Evolutionary conservation across 768 basidiomycete species (phyloP).

Genomic region (Sarcomyxa edulis): DNA sequence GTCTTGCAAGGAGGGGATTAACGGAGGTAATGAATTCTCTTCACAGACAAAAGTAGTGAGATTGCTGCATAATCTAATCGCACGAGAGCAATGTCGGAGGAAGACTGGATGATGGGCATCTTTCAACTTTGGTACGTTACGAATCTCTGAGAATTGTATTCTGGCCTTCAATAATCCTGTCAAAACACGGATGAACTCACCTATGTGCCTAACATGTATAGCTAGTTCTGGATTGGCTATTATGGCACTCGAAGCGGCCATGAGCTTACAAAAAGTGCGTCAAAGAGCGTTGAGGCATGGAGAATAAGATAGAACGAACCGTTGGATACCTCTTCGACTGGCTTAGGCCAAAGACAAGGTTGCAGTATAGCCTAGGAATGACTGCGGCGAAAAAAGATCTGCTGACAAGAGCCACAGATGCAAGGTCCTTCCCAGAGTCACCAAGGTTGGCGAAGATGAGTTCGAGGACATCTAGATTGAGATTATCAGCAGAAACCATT

Average conservation of each 20-base stretch:
- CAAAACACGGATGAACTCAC: slow-evolving; percentile 31
- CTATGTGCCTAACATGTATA: slow-evolving; percentile 55
- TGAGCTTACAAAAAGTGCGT: slow-evolving; percentile 21
- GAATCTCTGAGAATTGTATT: slow-evolving; percentile 35
- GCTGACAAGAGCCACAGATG: slow-evolving; percentile 58
- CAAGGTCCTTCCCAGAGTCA: slow-evolving; percentile 46
- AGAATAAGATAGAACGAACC: slow-evolving; percentile 26
- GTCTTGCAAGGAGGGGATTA: slow-evolving; percentile 41
- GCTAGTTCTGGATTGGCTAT: slow-evolving; percentile 46
- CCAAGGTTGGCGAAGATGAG: slow-evolving; percentile 52
- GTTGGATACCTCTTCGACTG: slow-evolving; percentile 55
- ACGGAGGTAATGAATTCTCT: slow-evolving; percentile 38
- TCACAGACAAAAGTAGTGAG: slow-evolving; percentile 55
- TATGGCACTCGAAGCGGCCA: slow-evolving; percentile 60
- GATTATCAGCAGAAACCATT: slow-evolving; percentile 65
- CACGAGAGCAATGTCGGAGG: slow-evolving; percentile 43
- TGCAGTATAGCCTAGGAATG: slow-evolving; percentile 57
- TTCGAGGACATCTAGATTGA: slow-evolving; percentile 70
- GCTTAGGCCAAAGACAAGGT: slow-evolving; percentile 45
- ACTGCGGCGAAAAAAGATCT: slow-evolving; percentile 60
- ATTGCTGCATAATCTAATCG: slow-evolving; percentile 45
- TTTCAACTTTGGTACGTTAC: slow-evolving; percentile 38
- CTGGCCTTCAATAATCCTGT: slow-evolving; percentile 3
- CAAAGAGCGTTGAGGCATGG: too few relatives aligned
- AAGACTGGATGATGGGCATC: slow-evolving; percentile 37